Conservation (phyloP, 2,329 filamentous ascomycete genomes). For the Huntiella bhutanensis region DNA sequence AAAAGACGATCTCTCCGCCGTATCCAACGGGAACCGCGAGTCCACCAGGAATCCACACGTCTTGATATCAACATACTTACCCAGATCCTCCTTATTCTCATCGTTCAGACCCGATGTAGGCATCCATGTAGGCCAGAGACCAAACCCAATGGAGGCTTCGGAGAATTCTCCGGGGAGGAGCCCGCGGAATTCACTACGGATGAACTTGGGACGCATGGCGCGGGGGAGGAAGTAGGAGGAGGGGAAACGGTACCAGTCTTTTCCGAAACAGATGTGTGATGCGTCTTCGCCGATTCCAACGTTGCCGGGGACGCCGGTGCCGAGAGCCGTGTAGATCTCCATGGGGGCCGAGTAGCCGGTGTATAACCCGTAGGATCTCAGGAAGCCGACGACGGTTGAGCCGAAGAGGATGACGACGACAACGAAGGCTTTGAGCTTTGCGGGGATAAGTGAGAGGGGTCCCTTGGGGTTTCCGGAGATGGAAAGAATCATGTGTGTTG, state of each 20-base stretch:
- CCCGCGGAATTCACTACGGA: conserved; percentile 78
- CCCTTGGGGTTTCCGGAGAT: conserved; percentile 54
- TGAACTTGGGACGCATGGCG: conserved; percentile 70
- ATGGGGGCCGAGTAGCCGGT: conserved; percentile 71
- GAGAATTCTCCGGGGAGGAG: conserved; percentile 80
- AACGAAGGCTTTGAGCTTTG: conserved; percentile 49
- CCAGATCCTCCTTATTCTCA: conserved; percentile 64
- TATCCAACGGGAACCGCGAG: conserved; percentile 50
- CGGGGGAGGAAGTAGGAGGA: conserved; percentile 78
- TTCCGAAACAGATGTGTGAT: conserved; percentile 70
- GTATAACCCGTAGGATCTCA: conserved; percentile 58
- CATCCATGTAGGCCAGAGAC: conserved; percentile 61
- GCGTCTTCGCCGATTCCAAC: conserved; percentile 35
- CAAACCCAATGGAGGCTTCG: conserved; percentile 49
- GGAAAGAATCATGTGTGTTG: conserved; percentile 61
- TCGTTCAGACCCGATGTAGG: conserved; percentile 79
- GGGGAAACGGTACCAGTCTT: conserved; percentile 97
- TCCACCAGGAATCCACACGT: conserved; percentile 76
- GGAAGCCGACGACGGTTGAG: conserved; percentile 45
- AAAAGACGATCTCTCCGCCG: conserved; percentile 17
- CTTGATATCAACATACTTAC: conserved; percentile 66
- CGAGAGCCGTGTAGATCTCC: conserved; percentile 48
- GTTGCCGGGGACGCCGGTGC: conserved; percentile 29
- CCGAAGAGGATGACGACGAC: conserved; percentile 42
- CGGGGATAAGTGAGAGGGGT: conserved; percentile 52